Base-by-base conservation (phyloP, 805 yeast genomes). In the Candida ficus region DNA sequence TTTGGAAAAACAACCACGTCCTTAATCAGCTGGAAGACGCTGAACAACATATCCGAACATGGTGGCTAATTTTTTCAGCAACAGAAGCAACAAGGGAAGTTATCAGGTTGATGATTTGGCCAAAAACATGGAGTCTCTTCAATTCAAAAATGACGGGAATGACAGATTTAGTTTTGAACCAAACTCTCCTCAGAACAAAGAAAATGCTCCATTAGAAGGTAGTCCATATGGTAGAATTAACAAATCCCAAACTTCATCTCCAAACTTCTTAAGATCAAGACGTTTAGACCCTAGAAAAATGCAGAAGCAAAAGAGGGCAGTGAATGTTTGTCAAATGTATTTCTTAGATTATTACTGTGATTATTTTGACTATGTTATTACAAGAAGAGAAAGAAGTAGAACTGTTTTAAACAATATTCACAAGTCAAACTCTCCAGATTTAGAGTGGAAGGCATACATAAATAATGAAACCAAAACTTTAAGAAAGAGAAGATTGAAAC, bases 281-380 rank as follows among this genome's bases (percentile, higher is more conserved):
- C 38, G 45, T 4, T 26, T 37, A 14, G 41, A 42, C 16, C 44
- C 43, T 33, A 43, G 38, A 31, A 40, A 51, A 16, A 41, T 44
- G n/a, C 41, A 45, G 4, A 87, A 87, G 56, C 87, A 95, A 1
- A 83, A 83, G 56, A 71, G 99, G 45, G 67, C 87, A 44, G 95
- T 90, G 8, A 83, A 89, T 37, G 97, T 93, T 21, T 84, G 96
- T 30, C 96, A 91, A 59, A 76, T 89, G 78, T 95, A 83, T 64
- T 93, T 93, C 55, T 70, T 93, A 43, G 99, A 93, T 61, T 88
- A 90, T 63, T 93, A 93, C 62, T 91, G 96, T 65, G 99, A 93
- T 61, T 80, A 85, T 78, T 83, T 93, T 64, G 96, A 88, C 58
- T 93, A 93, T 58, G 84, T 91, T 25, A 84, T 90, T 49, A 78